phyloP scores from a whole-genome alignment of 768 basidiomycete genomes.

The Epithele typhae region DNA sequence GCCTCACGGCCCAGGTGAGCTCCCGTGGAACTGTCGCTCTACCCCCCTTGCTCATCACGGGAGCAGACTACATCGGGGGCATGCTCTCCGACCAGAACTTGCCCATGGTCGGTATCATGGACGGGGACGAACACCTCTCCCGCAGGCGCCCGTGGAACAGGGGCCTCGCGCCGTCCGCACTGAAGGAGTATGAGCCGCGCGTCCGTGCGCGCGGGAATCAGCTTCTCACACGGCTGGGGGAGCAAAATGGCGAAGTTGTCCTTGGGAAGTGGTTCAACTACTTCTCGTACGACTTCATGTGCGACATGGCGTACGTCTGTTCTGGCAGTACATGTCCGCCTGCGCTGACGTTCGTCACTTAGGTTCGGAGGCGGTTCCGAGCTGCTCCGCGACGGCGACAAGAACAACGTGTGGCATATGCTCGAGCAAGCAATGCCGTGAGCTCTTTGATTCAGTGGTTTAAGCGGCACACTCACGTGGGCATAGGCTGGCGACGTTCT shows the following conservation, averaged over 20 bases:
- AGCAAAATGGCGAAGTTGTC: conserved; percentile 20
- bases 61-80: conserved; percentile 1
- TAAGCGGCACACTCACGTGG: not conserved
- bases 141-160: conserved; percentile 48
- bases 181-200: conserved; percentile 43
- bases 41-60: too few species aligned
- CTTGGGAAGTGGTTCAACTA: conserved; percentile 34
- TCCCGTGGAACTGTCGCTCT: conserved; percentile 24
- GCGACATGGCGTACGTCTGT: conserved; percentile 33
- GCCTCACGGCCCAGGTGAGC: conserved; percentile 6
- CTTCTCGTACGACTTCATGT: conserved; percentile 42
- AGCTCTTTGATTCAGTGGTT: not conserved
- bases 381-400: conserved; percentile 37
- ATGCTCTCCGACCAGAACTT: conserved; percentile 1
- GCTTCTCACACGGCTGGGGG: conserved; percentile 33
- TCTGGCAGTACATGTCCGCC: not conserved
- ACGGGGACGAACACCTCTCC: conserved; percentile 35
- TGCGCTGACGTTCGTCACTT: not conserved
- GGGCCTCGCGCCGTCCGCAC: conserved; percentile 39
- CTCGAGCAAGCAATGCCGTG: conserved; percentile 33
- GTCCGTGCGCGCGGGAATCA: conserved; percentile 35
- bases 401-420: conserved; percentile 38
- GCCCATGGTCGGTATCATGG: conserved; percentile 1
- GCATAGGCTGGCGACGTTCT: not conserved
- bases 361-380: conserved; percentile 36